Evolutionary conservation across 345 rosid genomes (phyloP), one percentile per base, ranked within the genome.

Genomic region (Salix viminalis): DNA sequence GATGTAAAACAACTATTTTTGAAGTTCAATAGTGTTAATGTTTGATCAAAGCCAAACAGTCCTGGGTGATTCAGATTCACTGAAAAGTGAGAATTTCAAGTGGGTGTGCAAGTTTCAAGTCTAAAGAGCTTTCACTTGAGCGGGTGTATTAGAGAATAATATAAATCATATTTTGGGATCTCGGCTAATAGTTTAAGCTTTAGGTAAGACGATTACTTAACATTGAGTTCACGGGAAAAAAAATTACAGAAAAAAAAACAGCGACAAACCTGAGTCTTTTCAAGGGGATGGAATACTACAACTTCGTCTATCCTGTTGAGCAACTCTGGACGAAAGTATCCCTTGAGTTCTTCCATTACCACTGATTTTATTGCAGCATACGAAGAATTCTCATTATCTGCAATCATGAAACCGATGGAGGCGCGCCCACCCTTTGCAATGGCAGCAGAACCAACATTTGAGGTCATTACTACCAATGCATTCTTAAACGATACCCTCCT

Each of bases 301-400:
- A 96, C 84, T 87, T 96, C 99, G 78, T 96, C 98, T 16, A 96
- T 87, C 83, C 99, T 87, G 89, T 96, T 96, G 83, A 96, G 91
- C 72, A 96, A 81, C 89, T 96, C 99, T 0, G 99, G 99, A 71
- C 98, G 93, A 83, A 96, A 96, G 75, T 90, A 96, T 74, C 83
- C 79, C 80, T 93, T 93, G 68, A 96, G 94, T 86, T 96, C 97
- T 83, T 93, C 97, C 66, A 85, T 85, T 42, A 96, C 92, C 70
- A 92, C 76, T 28, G 93, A 84, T 83, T 90, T 92, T 87, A 93
- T 92, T 76, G 94, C 92, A 42, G 90, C 81, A 81, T 93, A 89
- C 3, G 98, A 88, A 56, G 89, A 80, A 46, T 85, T 77, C 76
- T 88, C 87, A 67, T 90, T 81, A 54, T 92, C 91, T 15, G 79